These are phyloP conservation scores for Termitomyces sp. DNA, from an alignment of 768 basidiomycete species.

Conservation along the genomic window DNA sequence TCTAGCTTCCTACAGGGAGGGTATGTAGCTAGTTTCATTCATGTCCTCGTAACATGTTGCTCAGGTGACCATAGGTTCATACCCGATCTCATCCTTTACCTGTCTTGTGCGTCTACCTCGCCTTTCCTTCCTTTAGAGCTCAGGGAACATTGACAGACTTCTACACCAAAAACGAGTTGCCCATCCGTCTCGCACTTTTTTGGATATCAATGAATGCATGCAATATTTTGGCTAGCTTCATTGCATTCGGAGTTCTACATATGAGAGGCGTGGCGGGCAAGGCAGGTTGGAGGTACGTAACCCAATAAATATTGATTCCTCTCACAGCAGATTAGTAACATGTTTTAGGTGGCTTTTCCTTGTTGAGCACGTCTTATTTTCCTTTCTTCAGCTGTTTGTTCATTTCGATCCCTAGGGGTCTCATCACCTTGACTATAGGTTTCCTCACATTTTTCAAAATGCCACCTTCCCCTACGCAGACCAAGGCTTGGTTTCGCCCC, in stretches of 20 bases:
- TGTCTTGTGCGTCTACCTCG: slow-evolving; percentile 39
- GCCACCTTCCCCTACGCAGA: slow-evolving; percentile 57
- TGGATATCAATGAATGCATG: slow-evolving; percentile 46
- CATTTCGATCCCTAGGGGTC: slow-evolving; percentile 21
- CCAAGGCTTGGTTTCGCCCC: slow-evolving; percentile 49
- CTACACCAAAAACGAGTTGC: slow-evolving; percentile 55
- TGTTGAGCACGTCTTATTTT: slow-evolving; percentile 31
- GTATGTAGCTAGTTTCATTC: slow-evolving; percentile 15
- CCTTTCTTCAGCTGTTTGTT: not conserved
- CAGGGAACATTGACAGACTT: slow-evolving; percentile 31
- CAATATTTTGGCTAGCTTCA: slow-evolving; percentile 43
- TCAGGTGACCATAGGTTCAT: slow-evolving; percentile 33
- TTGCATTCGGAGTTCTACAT: slow-evolving; percentile 56
- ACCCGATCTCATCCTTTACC: slow-evolving; percentile 55
- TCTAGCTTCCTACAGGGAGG: slow-evolving; percentile 40
- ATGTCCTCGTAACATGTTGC: not conserved
- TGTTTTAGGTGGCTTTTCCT: slow-evolving; percentile 45
- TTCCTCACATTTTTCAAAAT: slow-evolving; percentile 50
- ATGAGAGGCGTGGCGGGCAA: slow-evolving; percentile 49
- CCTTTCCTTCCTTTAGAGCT: not conserved
- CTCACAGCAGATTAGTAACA: not conserved
- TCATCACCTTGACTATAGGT: slow-evolving; percentile 49
- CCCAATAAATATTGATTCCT: not conserved
- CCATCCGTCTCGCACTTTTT: slow-evolving; percentile 49
- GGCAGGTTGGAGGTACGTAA: slow-evolving; percentile 40